Conservation (phyloP, 805 yeast genomes). For the Zygosaccharomyces rouxii region DNA sequence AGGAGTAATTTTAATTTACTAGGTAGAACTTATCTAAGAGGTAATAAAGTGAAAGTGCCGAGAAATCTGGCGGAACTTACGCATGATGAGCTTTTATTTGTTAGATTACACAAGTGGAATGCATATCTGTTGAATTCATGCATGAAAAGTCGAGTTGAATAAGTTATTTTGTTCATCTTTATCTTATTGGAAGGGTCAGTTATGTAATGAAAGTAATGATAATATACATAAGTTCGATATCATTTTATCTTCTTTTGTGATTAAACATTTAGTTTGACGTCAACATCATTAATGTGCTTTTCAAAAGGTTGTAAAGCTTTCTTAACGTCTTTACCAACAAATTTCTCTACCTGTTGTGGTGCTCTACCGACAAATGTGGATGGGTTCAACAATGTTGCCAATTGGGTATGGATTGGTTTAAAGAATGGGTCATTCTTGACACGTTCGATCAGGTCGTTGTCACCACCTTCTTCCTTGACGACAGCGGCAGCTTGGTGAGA, state of each 20-base stretch:
- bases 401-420: slow-evolving; percentile 80
- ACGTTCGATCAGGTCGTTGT: slow-evolving; percentile 92
- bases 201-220: not conserved
- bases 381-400: slow-evolving; percentile 81
- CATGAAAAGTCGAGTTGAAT: slow-evolving; percentile 1
- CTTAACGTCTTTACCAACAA: slow-evolving; percentile 77
- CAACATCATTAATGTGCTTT: slow-evolving; percentile 55
- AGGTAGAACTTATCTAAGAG: slow-evolving; percentile 46
- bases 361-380: slow-evolving; percentile 97
- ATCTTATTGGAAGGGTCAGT: not conserved
- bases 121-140: slow-evolving; percentile 42
- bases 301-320: slow-evolving; percentile 71
- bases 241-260: not conserved
- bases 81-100: slow-evolving; percentile 50
- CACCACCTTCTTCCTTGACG: slow-evolving; percentile 98
- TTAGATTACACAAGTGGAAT: slow-evolving; percentile 59
- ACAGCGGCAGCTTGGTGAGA: slow-evolving; percentile 97
- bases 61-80: slow-evolving; percentile 51
- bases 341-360: slow-evolving; percentile 94
- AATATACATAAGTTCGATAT: not conserved
- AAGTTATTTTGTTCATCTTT: not conserved
- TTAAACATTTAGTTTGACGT: slow-evolving; percentile 76
- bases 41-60: slow-evolving; percentile 51
- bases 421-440: slow-evolving; percentile 73
- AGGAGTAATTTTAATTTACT: slow-evolving; percentile 38